phyloP scores from a whole-genome alignment of 371 early-diverging fungal genomes.

The Smittium mucronatum region DNA sequence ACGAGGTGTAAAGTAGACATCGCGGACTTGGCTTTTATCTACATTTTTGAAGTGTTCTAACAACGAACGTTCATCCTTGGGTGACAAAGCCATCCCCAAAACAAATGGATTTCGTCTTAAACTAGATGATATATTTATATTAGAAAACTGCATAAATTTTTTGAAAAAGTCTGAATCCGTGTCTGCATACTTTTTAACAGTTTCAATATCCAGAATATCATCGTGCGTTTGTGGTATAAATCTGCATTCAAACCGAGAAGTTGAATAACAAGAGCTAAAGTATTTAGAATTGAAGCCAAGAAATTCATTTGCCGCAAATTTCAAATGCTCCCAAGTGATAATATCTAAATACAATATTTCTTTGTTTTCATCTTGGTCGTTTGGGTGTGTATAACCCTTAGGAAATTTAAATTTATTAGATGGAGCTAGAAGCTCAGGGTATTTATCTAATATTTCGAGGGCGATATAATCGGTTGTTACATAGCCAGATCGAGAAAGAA shows the following conservation, averaged over 20 bases:
- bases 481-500: background rate
- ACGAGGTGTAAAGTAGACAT: no score
- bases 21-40: no score
- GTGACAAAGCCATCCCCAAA: no score
- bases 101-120: slow-evolving; percentile 34
- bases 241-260: background rate
- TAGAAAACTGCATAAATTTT: slow-evolving; percentile 37
- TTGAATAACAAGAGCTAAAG: background rate
- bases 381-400: background rate
- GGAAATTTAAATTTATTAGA: background rate
- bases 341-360: background rate
- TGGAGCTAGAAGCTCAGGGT: background rate
- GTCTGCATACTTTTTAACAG: slow-evolving; percentile 42
- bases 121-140: slow-evolving; percentile 26
- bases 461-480: background rate
- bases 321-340: background rate
- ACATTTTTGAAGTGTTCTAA: no score
- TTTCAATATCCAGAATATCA: slow-evolving; percentile 33
- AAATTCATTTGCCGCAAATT: slow-evolving; percentile 10
- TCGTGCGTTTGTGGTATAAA: slow-evolving; percentile 5
- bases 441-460: background rate
- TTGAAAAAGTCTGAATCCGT: slow-evolving; percentile 26
- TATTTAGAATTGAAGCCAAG: slow-evolving; percentile 1
- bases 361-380: background rate
- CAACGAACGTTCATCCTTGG: no score